phyloP scores from a whole-genome alignment of 1,139 yeast genomes.

The Ashbya aceris region DNA sequence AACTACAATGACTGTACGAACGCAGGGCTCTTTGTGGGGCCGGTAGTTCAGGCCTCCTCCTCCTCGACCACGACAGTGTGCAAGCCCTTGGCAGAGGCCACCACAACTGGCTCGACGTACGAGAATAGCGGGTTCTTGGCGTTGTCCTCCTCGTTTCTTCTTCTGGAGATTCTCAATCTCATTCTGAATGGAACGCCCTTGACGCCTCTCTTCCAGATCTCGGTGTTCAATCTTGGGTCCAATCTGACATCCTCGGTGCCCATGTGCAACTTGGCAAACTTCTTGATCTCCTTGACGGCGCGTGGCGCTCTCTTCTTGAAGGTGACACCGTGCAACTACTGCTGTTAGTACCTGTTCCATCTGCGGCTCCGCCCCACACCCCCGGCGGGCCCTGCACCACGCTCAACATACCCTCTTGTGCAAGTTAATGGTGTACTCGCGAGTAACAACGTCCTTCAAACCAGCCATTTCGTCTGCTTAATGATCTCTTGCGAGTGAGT shows the following conservation, averaged over 20 bases:
- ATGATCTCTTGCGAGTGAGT: conserved; percentile 4
- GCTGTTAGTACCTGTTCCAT: conserved; percentile 6
- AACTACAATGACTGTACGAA: conserved; percentile 7
- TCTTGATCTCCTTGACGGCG: conserved; percentile 98
- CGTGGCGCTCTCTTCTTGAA: conserved; percentile 99
- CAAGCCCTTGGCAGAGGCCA: conserved; percentile 93
- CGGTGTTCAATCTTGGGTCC: conserved; percentile 98
- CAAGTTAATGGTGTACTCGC: conserved; percentile 99
- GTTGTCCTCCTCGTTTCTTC: conserved; percentile 99
- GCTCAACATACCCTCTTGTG: conserved; percentile 87
- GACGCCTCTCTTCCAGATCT: conserved; percentile 99
- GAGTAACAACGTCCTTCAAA: conserved; percentile 98
- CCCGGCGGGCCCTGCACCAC: background rate
- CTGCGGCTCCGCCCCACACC: background rate
- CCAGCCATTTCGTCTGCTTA: conserved; percentile 57
- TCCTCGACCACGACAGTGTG: conserved; percentile 95
- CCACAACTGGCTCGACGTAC: conserved; percentile 94
- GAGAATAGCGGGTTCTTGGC: conserved; percentile 98
- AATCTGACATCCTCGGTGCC: conserved; percentile 98
- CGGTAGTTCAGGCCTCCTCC: conserved; percentile 50
- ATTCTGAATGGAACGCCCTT: conserved; percentile 98
- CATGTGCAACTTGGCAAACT: conserved; percentile 97
- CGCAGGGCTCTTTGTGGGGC: conserved; percentile 3
- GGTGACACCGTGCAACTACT: conserved; percentile 88
- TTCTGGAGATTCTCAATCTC: conserved; percentile 98